phyloP scores from a whole-genome alignment of 495 filamentous ascomycete species.

The Lasiosphaeriaceae sp. region DNA sequence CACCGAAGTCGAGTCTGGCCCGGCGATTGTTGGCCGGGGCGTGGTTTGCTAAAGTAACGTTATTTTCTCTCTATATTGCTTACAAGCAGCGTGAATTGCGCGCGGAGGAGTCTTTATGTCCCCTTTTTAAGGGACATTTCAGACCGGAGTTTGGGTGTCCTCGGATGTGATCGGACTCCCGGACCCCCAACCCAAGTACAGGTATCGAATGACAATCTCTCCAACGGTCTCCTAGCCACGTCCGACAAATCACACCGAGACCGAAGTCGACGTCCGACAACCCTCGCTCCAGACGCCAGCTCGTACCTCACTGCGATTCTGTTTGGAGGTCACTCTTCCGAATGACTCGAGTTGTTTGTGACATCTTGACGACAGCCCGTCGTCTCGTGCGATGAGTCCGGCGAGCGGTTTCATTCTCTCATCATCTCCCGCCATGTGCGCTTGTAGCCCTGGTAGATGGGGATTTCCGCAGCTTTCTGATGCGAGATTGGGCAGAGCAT shows the following conservation, averaged over 20 bases:
- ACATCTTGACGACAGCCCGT: neutral
- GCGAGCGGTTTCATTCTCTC: neutral
- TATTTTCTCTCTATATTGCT: neutral
- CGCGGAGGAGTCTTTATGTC: neutral
- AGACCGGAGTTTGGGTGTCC: neutral
- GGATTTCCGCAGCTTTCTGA: too few species aligned
- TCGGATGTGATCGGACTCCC: slow-evolving; percentile 17
- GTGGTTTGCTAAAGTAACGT: neutral
- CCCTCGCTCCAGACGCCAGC: too few species aligned
- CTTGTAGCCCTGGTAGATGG: too few species aligned
- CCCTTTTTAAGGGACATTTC: neutral
- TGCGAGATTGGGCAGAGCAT: neutral
- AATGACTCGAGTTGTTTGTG: too few species aligned
- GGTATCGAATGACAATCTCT: neutral
- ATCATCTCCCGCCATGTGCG: too few species aligned
- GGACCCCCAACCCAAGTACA: slow-evolving; percentile 21
- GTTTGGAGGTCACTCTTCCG: too few species aligned
- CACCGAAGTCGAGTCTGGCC: slow-evolving; percentile 3
- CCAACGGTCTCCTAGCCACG: neutral
- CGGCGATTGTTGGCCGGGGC: neutral
- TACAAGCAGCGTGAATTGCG: neutral
- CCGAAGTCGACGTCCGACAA: too few species aligned
- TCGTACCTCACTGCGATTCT: too few species aligned
- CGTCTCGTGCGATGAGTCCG: neutral
- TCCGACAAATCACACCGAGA: neutral